Evolutionary conservation across 73 alveolate species (phyloP).

Genomic region (Symbiodinium pilosum): DNA sequence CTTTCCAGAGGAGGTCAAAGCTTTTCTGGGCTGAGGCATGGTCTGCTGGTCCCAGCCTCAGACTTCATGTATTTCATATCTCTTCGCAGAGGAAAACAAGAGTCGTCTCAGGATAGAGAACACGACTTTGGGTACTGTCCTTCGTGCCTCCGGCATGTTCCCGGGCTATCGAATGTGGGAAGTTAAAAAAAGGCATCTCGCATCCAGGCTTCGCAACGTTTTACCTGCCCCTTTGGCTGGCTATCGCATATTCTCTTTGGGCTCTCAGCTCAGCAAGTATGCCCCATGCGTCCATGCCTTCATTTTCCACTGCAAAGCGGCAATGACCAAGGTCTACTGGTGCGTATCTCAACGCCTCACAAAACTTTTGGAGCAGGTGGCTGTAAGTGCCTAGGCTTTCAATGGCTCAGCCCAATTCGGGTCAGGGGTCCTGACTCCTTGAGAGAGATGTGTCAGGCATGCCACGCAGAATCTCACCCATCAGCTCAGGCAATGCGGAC

Average conservation of each 20-base stretch:
- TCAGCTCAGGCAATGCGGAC: conserved; percentile 51
- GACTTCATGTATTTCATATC: too few relatives aligned
- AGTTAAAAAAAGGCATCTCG: too few relatives aligned
- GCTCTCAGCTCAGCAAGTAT: neutral
- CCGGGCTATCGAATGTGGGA: neutral
- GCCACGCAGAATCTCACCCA: neutral
- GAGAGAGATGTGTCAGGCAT: neutral
- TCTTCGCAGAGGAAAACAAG: too few relatives aligned
- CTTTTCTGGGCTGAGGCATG: too few relatives aligned
- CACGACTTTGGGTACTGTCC: conserved; percentile 48
- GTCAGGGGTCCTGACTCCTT: neutral
- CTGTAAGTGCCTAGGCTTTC: neutral
- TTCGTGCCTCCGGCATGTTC: conserved; percentile 3
- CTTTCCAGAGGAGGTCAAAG: too few relatives aligned
- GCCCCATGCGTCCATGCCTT: too few relatives aligned
- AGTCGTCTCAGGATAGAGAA: conserved; percentile 34
- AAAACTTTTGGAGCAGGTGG: conserved; percentile 35
- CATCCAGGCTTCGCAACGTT: conserved; percentile 51
- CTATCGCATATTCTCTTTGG: conserved; percentile 82
- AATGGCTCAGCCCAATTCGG: too few relatives aligned
- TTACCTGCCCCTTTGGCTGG: conserved; percentile 79
- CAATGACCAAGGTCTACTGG: conserved; percentile 50
- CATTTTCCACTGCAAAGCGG: too few relatives aligned
- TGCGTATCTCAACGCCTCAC: conserved; percentile 84
- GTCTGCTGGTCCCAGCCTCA: conserved; percentile 35